phyloP scores from a whole-genome alignment of 2,329 filamentous ascomycete species.

The Claviceps sorghi region DNA sequence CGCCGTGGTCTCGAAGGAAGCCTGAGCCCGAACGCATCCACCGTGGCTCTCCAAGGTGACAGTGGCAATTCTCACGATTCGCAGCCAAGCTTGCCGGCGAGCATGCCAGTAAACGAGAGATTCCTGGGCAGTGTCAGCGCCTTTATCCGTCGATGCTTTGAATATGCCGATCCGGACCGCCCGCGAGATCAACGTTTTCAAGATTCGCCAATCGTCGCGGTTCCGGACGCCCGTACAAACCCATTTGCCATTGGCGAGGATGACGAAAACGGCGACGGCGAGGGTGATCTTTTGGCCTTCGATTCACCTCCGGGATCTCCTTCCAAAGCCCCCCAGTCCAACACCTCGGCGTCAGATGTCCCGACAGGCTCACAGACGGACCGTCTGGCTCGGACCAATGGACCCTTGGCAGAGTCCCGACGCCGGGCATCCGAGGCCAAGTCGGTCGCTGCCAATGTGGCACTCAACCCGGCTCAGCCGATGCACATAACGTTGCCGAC shows the following conservation, averaged over 20 bases:
- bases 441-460: slow-evolving; percentile 70
- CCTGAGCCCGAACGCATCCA: slow-evolving; percentile 49
- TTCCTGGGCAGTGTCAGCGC: slow-evolving; percentile 89
- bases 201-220: slow-evolving; percentile 10
- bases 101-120: slow-evolving; percentile 62
- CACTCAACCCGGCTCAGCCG: slow-evolving; percentile 82
- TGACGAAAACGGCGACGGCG: slow-evolving; percentile 44
- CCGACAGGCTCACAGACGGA: not conserved
- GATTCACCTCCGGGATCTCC: slow-evolving; percentile 28
- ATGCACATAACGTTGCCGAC: slow-evolving; percentile 93
- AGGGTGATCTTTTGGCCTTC: slow-evolving; percentile 47
- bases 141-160: slow-evolving; percentile 91
- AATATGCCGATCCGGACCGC: slow-evolving; percentile 90
- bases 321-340: slow-evolving; percentile 27
- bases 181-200: slow-evolving; percentile 38
- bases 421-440: slow-evolving; percentile 45
- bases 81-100: slow-evolving; percentile 26
- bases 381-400: slow-evolving; percentile 3
- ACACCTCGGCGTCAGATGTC: slow-evolving; percentile 23
- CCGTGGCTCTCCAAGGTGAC: slow-evolving; percentile 34
- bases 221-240: slow-evolving; percentile 23
- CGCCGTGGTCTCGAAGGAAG: slow-evolving; percentile 70
- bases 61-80: slow-evolving; percentile 16
- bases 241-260: slow-evolving; percentile 58
- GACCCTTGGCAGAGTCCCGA: slow-evolving; percentile 10